These are phyloP conservation scores for Nannochloropsis salina DNA, from an alignment of 108 stramenopile species.

Conservation along the genomic window DNA sequence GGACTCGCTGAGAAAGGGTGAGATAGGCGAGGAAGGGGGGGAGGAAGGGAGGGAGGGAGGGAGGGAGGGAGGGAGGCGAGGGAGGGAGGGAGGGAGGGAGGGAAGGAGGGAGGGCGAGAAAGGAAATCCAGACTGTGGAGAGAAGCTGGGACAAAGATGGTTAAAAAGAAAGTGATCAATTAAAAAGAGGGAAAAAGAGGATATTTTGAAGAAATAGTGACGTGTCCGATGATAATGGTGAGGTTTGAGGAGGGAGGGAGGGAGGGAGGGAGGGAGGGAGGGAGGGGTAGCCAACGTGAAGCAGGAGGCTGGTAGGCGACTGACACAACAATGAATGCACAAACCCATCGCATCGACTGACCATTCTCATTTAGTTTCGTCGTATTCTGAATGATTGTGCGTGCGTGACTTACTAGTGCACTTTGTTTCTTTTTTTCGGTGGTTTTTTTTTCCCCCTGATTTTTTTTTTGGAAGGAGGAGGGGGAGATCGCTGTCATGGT, in stretches of 20 bases:
- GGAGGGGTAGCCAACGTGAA: background rate
- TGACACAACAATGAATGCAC: too few species aligned
- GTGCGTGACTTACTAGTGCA: too few species aligned
- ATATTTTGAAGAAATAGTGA: conserved; percentile 6
- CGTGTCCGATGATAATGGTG: conserved; percentile 19
- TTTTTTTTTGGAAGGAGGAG: too few species aligned
- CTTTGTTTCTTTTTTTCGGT: too few species aligned
- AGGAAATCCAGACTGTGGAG: background rate
- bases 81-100: conserved; percentile 13
- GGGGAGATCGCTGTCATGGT: too few species aligned
- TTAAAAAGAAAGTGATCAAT: background rate
- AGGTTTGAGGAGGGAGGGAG: background rate
- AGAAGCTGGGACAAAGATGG: background rate
- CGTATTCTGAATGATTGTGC: too few species aligned
- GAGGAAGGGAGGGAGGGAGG: background rate
- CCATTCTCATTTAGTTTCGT: too few species aligned
- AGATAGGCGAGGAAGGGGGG: background rate
- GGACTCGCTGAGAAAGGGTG: background rate
- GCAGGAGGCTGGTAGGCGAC: too few species aligned
- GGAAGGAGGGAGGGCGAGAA: conserved; percentile 7
- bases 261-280: conserved; percentile 10
- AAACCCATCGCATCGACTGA: too few species aligned
- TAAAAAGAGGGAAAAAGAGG: background rate
- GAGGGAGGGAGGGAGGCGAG: background rate
- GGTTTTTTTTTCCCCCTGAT: too few species aligned